Percentiles rank a stretch among this genome's conserved stretches.
These are phyloP conservation scores for Aureobasidium leucospermi DNA, from an alignment of 2,329 filamentous ascomycete genomes.

Conservation along the genomic window DNA sequence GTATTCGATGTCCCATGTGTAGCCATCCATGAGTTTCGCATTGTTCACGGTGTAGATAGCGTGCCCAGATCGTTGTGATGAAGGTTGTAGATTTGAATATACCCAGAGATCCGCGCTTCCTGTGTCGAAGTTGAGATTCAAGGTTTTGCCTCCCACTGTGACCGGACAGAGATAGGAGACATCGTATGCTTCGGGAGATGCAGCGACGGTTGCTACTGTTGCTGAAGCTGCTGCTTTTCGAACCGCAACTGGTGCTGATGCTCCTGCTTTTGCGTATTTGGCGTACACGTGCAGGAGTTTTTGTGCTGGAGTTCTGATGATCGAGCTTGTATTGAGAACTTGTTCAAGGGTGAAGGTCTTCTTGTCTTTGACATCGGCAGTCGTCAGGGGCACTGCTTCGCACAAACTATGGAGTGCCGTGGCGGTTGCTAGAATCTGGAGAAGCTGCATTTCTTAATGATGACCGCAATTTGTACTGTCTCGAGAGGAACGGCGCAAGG, in stretches of 20 bases:
- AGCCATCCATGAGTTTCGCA: conserved; percentile 40
- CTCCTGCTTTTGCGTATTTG: conserved; percentile 7
- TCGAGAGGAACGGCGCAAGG: neutral
- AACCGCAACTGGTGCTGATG: neutral
- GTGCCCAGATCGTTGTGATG: conserved; percentile 47
- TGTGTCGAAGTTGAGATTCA: conserved; percentile 66
- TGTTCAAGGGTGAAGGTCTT: neutral
- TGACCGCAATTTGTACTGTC: neutral
- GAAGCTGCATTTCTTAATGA: neutral
- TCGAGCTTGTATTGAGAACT: neutral
- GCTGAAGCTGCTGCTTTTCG: neutral
- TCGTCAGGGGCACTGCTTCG: neutral
- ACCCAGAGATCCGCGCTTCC: conserved; percentile 63
- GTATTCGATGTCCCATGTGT: conserved; percentile 55
- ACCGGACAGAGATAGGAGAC: conserved; percentile 45
- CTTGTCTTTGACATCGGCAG: neutral
- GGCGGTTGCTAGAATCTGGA: neutral
- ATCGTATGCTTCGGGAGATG: neutral
- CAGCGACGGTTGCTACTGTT: neutral
- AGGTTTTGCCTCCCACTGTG: conserved; percentile 53
- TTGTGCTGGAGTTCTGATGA: neutral
- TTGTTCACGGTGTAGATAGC: conserved; percentile 48
- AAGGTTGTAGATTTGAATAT: conserved; percentile 52
- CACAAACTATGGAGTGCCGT: neutral
- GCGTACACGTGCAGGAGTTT: neutral